Evolutionary conservation across 805 yeast genomes (phyloP), one percentile per base, ranked within the genome.

Genomic region (Yarrowia sp.): DNA sequence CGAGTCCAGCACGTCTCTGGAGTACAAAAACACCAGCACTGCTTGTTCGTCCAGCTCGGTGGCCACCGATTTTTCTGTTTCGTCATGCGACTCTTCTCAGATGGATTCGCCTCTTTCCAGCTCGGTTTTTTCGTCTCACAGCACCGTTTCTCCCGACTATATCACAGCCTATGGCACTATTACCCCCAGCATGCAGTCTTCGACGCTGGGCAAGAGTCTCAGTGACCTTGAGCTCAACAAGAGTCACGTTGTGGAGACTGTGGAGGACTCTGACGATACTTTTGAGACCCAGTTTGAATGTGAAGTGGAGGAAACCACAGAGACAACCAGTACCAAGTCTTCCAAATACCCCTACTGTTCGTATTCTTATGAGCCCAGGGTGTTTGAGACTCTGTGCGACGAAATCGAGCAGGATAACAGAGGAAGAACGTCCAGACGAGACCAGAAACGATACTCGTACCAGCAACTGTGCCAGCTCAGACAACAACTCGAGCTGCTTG

Each of bases 401-500:
- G 64, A 58, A 42, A 43, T 58, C 28, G 64, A 58, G 51, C 64
- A 43, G 35, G 64, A 43, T 8, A 58, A 58, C 51, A 51, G 64
- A 9, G 64, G 64, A 11, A 33, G 64, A 17, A 58, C 64, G 11
- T 9, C 14, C 1, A 13, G 43, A 18, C 32, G 64, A 14, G 64
- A 58, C 35, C 64, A 58, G 51, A 33, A 36, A n/a, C 51, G 64
- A n/a, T 58, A 58, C 35, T 58, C 64, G 10, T 44, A 58, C 28
- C 51, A 43, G 41, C 64, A 58, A 15, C 43, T 58, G 18, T 43
- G 50, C 14, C 51, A 58, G 64, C 35, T 58, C 15, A 11, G 64
- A n/a, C 41, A 43, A 22, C 64, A 58, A 35, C 14, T 58, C 35
- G 64, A 58, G 42, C 15, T 58, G 42, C 28, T 58, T 17, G 64